phyloP scores from a whole-genome alignment of 257 asterid species.

The Solanum lycopersicoides region DNA sequence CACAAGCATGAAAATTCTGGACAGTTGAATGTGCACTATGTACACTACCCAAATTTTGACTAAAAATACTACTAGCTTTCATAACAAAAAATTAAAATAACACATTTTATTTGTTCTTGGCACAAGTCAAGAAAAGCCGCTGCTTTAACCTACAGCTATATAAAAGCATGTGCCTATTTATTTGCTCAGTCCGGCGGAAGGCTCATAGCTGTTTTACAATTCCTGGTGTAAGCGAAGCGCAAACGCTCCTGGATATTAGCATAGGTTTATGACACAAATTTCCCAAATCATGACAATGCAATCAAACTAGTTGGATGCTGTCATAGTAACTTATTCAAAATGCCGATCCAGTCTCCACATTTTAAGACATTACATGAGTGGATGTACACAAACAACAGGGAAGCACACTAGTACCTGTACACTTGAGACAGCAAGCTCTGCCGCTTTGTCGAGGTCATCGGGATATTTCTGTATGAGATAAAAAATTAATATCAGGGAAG shows the following conservation, averaged over 20 bases:
- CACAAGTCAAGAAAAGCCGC: background rate
- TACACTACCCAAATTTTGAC: background rate
- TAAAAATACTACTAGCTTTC: background rate
- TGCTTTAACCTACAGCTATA: background rate
- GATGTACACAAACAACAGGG: background rate
- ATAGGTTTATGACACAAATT: background rate
- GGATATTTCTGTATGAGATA: slow-evolving; percentile 65
- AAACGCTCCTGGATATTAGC: background rate
- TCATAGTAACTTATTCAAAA: background rate
- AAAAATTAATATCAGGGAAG: slow-evolving; percentile 4
- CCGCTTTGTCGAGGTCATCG: slow-evolving; percentile 79
- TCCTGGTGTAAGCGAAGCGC: no score
- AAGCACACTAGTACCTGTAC: slow-evolving; percentile 51
- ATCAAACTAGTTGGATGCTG: background rate
- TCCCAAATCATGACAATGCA: background rate
- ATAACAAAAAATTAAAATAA: background rate
- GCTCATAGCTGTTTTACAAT: background rate
- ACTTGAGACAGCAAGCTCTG: slow-evolving; percentile 95
- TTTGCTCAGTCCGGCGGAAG: background rate
- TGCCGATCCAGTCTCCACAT: background rate
- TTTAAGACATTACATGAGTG: background rate
- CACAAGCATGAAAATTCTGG: background rate
- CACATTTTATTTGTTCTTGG: background rate
- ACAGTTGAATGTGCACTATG: background rate
- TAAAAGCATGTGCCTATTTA: background rate